These are phyloP conservation scores for Trichocladium uniseriatum DNA, from an alignment of 495 filamentous ascomycete species.

Conservation along the genomic window DNA sequence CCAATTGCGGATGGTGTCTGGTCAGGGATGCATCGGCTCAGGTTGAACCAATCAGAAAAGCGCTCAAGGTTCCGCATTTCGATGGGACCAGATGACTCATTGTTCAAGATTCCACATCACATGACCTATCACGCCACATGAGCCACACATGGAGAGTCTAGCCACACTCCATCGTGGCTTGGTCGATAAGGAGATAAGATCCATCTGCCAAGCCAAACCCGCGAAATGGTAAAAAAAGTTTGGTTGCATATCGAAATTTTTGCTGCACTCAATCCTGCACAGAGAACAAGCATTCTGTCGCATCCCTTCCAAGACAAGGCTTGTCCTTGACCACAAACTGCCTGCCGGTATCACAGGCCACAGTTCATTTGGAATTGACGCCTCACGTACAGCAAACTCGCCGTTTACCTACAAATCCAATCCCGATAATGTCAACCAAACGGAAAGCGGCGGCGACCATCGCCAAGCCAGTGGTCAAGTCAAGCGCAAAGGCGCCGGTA, in stretches of 20 bases:
- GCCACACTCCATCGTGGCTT: neutral
- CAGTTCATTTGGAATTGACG: neutral
- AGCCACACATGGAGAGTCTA: neutral
- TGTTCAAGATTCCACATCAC: neutral
- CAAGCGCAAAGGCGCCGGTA: slow-evolving; percentile 48
- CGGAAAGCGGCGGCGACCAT: slow-evolving; percentile 41
- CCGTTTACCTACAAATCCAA: neutral
- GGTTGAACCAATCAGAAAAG: no score
- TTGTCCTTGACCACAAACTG: neutral
- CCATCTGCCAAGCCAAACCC: neutral
- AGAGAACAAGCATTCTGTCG: neutral
- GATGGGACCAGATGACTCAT: neutral
- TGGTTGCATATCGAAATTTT: slow-evolving; percentile 16
- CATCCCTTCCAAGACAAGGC: slow-evolving; percentile 1
- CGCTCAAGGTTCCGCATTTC: no score
- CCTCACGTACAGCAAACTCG: neutral
- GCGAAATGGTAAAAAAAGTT: slow-evolving; percentile 13
- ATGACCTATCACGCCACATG: no score
- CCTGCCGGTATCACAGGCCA: neutral
- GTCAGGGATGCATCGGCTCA: no score
- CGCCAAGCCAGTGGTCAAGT: slow-evolving; percentile 43
- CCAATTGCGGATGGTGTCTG: no score
- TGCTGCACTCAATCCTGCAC: slow-evolving; percentile 5
- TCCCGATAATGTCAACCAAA: slow-evolving; percentile 41
- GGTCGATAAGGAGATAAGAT: neutral